Conservation (phyloP, 306 rosid species). For the Acacia melanoxylon region DNA sequence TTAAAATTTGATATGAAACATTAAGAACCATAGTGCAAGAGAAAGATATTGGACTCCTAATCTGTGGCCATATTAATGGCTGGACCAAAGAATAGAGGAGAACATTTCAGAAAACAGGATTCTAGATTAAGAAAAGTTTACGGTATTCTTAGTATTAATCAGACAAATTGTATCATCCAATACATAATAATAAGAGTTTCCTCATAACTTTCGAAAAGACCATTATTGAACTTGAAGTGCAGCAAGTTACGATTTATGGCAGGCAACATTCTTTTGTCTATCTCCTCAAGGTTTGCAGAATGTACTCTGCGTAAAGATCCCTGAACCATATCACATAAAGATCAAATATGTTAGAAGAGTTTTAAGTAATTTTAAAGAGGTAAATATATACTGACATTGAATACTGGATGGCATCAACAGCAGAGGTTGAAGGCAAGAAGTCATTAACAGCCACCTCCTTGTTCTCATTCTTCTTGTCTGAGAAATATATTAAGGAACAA, state of each 20-base stretch:
- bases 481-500: constrained; percentile 36
- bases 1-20: too few species aligned
- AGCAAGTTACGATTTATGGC: constrained; percentile 44
- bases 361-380: too few species aligned
- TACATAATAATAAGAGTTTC: background rate
- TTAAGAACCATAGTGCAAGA: background rate
- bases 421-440: constrained; percentile 70
- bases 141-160: background rate
- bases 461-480: constrained; percentile 98
- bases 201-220: background rate
- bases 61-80: background rate
- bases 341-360: too few species aligned
- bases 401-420: constrained; percentile 83
- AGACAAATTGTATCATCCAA: constrained; percentile 17
- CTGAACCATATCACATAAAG: constrained; percentile 53
- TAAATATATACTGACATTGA: constrained; percentile 63
- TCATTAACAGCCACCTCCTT: constrained; percentile 97
- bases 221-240: background rate
- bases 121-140: constrained; percentile 18
- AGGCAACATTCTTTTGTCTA: constrained; percentile 38
- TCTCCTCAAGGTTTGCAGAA: constrained; percentile 81
- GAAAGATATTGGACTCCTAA: background rate
- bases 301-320: constrained; percentile 95
- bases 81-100: background rate
- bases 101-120: background rate